A percentile compares a stretch with the other conserved stretches of the same genome.
Evolutionary conservation across 2,329 filamentous ascomycete genomes (phyloP).

Genomic region (Teratosphaeriaceae sp.): DNA sequence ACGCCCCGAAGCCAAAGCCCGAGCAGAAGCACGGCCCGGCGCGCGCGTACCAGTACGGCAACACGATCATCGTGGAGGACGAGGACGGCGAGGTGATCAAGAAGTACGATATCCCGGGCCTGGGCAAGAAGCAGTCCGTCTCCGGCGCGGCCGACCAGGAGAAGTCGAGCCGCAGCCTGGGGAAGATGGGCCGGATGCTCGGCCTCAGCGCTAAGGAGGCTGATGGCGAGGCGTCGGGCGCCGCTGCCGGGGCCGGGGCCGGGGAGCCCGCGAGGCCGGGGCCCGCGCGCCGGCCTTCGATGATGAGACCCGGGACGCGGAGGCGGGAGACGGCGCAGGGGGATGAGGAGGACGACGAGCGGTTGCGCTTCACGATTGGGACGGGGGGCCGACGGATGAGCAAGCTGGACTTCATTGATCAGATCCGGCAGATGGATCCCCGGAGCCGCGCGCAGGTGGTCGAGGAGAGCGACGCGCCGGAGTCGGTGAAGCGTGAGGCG

Average conservation of each 20-base stretch:
- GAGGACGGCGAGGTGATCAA: slow-evolving; percentile 82
- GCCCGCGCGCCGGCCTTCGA: slow-evolving; percentile 11
- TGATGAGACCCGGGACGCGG: slow-evolving; percentile 3
- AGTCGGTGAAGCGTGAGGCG: slow-evolving; percentile 42
- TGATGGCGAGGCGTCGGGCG: slow-evolving; percentile 15
- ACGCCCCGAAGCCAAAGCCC: slow-evolving; percentile 27
- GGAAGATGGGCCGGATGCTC: slow-evolving; percentile 50
- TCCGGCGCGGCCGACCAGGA: slow-evolving; percentile 13
- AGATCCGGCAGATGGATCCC: slow-evolving; percentile 66
- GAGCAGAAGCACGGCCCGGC: slow-evolving; percentile 60
- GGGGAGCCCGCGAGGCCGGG: slow-evolving; percentile 19
- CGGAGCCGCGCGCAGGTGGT: slow-evolving; percentile 50
- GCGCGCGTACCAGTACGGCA: slow-evolving; percentile 79
- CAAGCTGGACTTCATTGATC: slow-evolving; percentile 70
- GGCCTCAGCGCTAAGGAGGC: slow-evolving; percentile 29
- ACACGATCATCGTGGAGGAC: slow-evolving; percentile 84
- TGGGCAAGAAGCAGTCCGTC: slow-evolving; percentile 32
- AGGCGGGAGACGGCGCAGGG: slow-evolving; percentile 21
- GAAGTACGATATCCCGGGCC: slow-evolving; percentile 65
- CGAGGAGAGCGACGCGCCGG: slow-evolving; percentile 42
- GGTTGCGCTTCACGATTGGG: slow-evolving; percentile 69
- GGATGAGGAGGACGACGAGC: slow-evolving; percentile 56
- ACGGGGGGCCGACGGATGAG: slow-evolving; percentile 68
- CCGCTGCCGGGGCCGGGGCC: slow-evolving; percentile 1
- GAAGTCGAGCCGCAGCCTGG: slow-evolving; percentile 38